Conservation (phyloP, 2,329 filamentous ascomycete species). For the Cladosporium oxysporum region DNA sequence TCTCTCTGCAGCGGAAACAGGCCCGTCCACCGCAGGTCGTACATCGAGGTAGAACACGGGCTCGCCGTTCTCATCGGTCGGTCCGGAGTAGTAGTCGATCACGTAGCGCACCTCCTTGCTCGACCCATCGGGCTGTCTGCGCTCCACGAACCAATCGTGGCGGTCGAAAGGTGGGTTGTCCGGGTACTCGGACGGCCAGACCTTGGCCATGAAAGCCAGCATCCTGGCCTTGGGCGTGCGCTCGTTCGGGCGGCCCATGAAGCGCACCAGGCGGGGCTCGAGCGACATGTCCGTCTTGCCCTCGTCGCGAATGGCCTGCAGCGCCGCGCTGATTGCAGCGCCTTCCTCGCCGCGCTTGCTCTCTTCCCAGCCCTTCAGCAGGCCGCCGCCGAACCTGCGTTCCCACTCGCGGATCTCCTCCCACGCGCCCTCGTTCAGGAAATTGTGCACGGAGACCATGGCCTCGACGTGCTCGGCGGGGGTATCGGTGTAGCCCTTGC, state of each 20-base stretch:
- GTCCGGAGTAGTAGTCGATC: conserved; percentile 93
- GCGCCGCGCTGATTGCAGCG: conserved; percentile 28
- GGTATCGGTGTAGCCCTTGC: conserved; percentile 94
- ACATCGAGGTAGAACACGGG: conserved; percentile 97
- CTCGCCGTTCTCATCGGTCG: conserved; percentile 79
- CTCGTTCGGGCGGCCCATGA: conserved; percentile 86
- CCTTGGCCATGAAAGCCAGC: conserved; percentile 73
- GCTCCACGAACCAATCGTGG: conserved; percentile 93
- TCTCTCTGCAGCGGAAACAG: conserved; percentile 76
- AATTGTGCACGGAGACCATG: conserved; percentile 98
- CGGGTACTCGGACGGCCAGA: conserved; percentile 77
- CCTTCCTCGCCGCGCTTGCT: conserved; percentile 39
- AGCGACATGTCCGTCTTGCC: conserved; percentile 24
- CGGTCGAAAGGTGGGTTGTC: conserved; percentile 89
- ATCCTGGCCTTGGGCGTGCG: conserved; percentile 89
- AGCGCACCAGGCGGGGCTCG: conserved; percentile 76
- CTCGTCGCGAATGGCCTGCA: conserved; percentile 32
- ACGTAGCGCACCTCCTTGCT: conserved; percentile 84
- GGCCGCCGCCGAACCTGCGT: conserved; percentile 73
- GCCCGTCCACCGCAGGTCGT: conserved; percentile 80
- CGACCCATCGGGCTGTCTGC: conserved; percentile 65
- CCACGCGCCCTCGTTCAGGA: conserved; percentile 97
- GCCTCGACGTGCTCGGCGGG: conserved; percentile 89
- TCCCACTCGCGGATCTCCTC: conserved; percentile 94
- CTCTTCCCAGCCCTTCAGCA: conserved; percentile 52